These are phyloP conservation scores for Aureobasidium lini DNA, from an alignment of 2,329 filamentous ascomycete species.

Conservation along the genomic window DNA sequence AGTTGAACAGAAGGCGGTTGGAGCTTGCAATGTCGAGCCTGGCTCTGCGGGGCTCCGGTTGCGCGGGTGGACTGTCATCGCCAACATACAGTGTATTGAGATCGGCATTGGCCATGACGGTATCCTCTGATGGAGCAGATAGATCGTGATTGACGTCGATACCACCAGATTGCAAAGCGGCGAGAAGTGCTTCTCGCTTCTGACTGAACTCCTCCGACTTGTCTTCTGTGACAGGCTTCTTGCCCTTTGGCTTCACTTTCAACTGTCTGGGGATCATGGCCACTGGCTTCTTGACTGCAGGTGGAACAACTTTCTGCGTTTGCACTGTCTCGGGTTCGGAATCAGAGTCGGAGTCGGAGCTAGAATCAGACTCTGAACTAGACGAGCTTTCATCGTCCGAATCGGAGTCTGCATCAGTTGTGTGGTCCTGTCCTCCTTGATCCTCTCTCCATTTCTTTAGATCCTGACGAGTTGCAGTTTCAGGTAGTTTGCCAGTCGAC, in stretches of 20 bases:
- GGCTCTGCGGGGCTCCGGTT: slow-evolving; percentile 28
- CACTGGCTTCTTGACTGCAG: neutral
- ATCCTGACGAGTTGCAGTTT: slow-evolving; percentile 44
- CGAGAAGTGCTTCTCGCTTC: slow-evolving; percentile 44
- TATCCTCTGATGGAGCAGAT: neutral
- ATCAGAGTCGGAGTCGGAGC: slow-evolving; percentile 5
- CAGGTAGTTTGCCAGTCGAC: slow-evolving; percentile 43
- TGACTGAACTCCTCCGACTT: slow-evolving; percentile 42
- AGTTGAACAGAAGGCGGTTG: slow-evolving; percentile 62
- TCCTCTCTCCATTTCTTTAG: slow-evolving; percentile 24
- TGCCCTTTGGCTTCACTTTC: slow-evolving; percentile 1
- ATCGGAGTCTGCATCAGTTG: neutral
- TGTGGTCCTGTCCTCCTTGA: neutral
- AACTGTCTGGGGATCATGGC: slow-evolving; percentile 18
- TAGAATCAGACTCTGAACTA: slow-evolving; percentile 4
- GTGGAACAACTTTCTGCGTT: neutral
- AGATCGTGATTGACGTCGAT: slow-evolving; percentile 35
- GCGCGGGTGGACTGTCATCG: slow-evolving; percentile 7
- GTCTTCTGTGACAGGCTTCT: slow-evolving; percentile 10
- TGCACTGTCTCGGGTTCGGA: neutral
- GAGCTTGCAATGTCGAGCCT: slow-evolving; percentile 54
- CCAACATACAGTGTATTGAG: neutral
- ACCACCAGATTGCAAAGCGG: slow-evolving; percentile 45
- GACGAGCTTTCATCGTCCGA: neutral
- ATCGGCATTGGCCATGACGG: neutral